Evolutionary conservation across 192 early-diverging fungal genomes (phyloP).

Genomic region (Coemansia javaensis): DNA sequence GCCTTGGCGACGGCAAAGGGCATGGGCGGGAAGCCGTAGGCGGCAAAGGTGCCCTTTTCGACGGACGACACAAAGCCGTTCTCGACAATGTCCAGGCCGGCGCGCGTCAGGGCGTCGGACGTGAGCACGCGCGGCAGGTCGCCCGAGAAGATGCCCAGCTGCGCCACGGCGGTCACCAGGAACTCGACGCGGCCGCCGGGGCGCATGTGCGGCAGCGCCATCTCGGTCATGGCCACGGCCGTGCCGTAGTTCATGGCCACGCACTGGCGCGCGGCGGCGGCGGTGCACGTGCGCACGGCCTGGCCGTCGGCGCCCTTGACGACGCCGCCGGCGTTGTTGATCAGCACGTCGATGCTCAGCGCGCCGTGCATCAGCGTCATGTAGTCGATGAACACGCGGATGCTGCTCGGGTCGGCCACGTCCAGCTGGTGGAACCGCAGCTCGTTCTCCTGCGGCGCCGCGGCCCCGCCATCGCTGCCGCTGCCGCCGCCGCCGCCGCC

Average conservation of each 20-base stretch:
- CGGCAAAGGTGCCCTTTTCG: constrained; percentile 26
- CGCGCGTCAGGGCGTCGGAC: constrained; percentile 26
- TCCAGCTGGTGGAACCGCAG: constrained; percentile 50
- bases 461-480: background rate
- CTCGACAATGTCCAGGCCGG: constrained; percentile 39
- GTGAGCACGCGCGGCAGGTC: constrained; percentile 41
- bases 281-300: constrained; percentile 25
- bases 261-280: constrained; percentile 17
- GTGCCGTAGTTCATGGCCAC: constrained; percentile 45
- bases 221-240: constrained; percentile 28
- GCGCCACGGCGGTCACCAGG: constrained; percentile 43
- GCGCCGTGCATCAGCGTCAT: constrained; percentile 39
- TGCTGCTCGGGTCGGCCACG: constrained; percentile 21
- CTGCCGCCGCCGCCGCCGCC: background rate
- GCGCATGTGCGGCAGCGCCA: constrained; percentile 36
- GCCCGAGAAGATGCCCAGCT: constrained; percentile 48
- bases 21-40: constrained; percentile 47
- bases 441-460: constrained; percentile 16
- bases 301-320: constrained; percentile 2
- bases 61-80: constrained; percentile 48
- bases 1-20: constrained; percentile 49
- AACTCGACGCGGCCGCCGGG: constrained; percentile 25
- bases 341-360: constrained; percentile 37
- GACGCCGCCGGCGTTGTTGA: constrained; percentile 49
- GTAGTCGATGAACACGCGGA: constrained; percentile 33